These are phyloP conservation scores for Fusarium chlamydosporum DNA, from an alignment of 2,329 filamentous ascomycete genomes.

Conservation along the genomic window DNA sequence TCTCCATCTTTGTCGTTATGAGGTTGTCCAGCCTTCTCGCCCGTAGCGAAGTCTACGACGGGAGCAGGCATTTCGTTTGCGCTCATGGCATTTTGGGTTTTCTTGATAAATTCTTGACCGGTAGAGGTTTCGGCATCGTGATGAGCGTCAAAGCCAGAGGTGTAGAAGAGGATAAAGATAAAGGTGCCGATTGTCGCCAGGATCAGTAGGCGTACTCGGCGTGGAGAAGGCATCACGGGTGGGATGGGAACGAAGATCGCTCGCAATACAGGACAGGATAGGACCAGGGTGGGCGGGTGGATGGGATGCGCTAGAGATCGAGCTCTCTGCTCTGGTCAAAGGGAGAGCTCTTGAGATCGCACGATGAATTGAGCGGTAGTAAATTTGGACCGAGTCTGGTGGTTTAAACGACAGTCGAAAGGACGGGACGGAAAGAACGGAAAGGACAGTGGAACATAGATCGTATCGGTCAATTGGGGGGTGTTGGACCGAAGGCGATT, in stretches of 20 bases:
- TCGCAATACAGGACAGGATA: conserved; percentile 4
- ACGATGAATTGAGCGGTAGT: background rate
- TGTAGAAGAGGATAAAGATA: conserved; percentile 80
- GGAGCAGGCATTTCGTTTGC: conserved; percentile 54
- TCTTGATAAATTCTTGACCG: conserved; percentile 71
- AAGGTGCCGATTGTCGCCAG: conserved; percentile 75
- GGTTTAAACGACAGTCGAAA: conserved; percentile 18
- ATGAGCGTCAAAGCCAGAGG: conserved; percentile 69
- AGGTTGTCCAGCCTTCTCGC: conserved; percentile 58
- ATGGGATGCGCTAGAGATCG: conserved; percentile 50
- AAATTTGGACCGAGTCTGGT: conserved; percentile 10
- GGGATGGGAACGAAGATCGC: conserved; percentile 27
- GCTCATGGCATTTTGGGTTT: conserved; percentile 70
- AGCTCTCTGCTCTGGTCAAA: conserved; percentile 47
- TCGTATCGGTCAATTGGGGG: conserved; percentile 26
- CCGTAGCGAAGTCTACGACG: conserved; percentile 59
- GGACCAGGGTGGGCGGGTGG: conserved; percentile 18
- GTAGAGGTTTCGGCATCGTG: conserved; percentile 61
- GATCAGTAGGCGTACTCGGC: conserved; percentile 76
- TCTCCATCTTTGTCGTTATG: conserved; percentile 67
- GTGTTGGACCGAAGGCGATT: conserved; percentile 20
- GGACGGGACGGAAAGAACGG: background rate
- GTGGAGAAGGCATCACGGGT: conserved; percentile 74
- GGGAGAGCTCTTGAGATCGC: conserved; percentile 29
- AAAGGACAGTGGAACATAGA: conserved; percentile 23